A percentile compares a stretch with the other conserved stretches of the same genome.
Conservation (phyloP, 768 basidiomycete genomes). For the Ramaria rubella region DNA sequence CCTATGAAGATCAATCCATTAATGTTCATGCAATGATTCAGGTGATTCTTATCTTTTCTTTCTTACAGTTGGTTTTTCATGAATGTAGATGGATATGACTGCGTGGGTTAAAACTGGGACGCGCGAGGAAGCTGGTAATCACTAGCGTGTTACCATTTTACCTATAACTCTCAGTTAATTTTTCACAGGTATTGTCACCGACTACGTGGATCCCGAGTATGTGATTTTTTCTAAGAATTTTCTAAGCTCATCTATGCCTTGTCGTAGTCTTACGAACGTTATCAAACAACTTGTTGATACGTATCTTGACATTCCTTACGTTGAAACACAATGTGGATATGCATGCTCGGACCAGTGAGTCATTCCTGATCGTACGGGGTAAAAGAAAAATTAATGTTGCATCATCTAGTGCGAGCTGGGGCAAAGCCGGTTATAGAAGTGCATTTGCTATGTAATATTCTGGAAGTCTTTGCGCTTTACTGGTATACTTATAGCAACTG, state of each 20-base stretch:
- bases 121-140: conserved; percentile 50
- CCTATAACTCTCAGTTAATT: conserved; percentile 14
- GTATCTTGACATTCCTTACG: conserved; percentile 82
- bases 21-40: conserved; percentile 82
- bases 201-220: conserved; percentile 65
- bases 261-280: conserved; percentile 65
- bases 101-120: conserved; percentile 88
- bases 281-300: conserved; percentile 69
- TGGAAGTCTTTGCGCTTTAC: background rate
- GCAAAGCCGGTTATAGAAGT: conserved; percentile 78
- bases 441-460: conserved; percentile 71
- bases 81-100: conserved; percentile 66
- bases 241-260: background rate
- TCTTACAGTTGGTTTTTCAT: too few relatives aligned
- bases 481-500: background rate
- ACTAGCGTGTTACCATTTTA: conserved; percentile 8
- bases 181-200: conserved; percentile 61
- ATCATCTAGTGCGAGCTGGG: conserved; percentile 66
- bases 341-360: conserved; percentile 89
- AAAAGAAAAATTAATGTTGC: background rate
- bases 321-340: conserved; percentile 87
- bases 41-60: conserved; percentile 38
- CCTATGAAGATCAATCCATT: conserved; percentile 55
- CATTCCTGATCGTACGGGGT: background rate
- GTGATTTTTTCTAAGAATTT: conserved; percentile 15